These are phyloP conservation scores for Neurospora tetrasperma DNA, from an alignment of 495 filamentous ascomycete species.

Conservation along the genomic window DNA sequence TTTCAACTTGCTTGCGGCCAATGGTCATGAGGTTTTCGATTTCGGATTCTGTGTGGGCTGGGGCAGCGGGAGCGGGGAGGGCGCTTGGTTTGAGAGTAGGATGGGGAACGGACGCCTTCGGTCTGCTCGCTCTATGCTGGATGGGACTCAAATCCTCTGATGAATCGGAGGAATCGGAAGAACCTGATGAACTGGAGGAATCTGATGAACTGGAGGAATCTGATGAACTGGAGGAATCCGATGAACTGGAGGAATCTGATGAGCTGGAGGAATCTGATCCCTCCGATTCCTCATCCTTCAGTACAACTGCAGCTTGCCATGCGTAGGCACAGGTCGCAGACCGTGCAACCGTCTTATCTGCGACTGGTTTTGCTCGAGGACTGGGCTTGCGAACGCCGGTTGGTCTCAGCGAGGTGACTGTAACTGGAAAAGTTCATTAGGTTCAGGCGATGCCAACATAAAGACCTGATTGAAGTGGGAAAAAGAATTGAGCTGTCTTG, in stretches of 20 bases:
- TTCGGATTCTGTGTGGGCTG: background rate
- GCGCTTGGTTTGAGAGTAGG: background rate
- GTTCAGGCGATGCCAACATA: background rate
- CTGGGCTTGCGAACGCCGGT: background rate
- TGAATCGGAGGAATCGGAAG: too few relatives aligned
- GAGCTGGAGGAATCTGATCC: too few relatives aligned
- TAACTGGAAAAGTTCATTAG: background rate
- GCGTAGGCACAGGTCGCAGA: background rate
- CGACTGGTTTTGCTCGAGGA: background rate
- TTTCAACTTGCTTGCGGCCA: background rate
- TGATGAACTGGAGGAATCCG: too few relatives aligned
- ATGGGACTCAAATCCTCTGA: background rate
- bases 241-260: too few relatives aligned
- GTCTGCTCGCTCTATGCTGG: too few relatives aligned
- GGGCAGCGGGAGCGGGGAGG: background rate
- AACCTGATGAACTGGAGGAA: too few relatives aligned
- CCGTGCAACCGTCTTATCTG: background rate
- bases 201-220: too few relatives aligned
- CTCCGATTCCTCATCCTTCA: background rate
- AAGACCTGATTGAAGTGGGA: background rate
- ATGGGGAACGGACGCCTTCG: too few relatives aligned
- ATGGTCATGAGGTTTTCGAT: background rate
- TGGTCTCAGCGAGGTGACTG: too few relatives aligned
- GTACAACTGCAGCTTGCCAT: too few relatives aligned
- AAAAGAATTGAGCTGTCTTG: background rate